phyloP scores from a whole-genome alignment of 1,139 yeast genomes.

The Candida mesenterica region DNA sequence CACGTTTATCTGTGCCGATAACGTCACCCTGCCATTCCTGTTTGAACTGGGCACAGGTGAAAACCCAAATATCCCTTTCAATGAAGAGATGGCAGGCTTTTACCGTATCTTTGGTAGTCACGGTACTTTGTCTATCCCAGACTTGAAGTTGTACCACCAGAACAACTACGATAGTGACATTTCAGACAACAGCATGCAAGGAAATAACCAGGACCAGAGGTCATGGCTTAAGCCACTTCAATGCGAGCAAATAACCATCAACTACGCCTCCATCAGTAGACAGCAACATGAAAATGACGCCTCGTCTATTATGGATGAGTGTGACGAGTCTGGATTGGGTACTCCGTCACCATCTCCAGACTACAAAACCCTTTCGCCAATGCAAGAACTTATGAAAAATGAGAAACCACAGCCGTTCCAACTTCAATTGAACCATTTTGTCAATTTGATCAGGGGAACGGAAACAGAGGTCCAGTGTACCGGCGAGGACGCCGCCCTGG shows the following conservation, averaged over 20 bases:
- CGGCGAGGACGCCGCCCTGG: conserved; percentile 42
- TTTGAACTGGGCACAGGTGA: conserved; percentile 46
- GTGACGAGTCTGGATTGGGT: conserved; percentile 9
- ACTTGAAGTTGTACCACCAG: conserved; percentile 37
- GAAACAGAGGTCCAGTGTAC: conserved; percentile 35
- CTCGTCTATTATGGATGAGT: conserved; percentile 9
- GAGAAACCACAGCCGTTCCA: conserved; percentile 38
- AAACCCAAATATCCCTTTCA: conserved; percentile 39
- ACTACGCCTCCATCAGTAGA: conserved; percentile 13
- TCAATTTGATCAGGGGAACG: conserved; percentile 32
- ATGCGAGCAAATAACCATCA: conserved; percentile 23
- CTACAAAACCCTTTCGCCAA: conserved; percentile 19
- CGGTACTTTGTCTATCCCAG: conserved; percentile 44
- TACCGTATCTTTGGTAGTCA: conserved; percentile 41
- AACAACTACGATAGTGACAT: conserved; percentile 2
- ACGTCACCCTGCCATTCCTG: conserved; percentile 41
- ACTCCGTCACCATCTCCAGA: conserved; percentile 30
- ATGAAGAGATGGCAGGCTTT: conserved; percentile 33
- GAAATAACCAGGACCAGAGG: conserved; percentile 13
- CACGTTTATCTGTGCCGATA: conserved; percentile 43
- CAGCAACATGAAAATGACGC: conserved; percentile 10
- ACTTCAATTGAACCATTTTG: conserved; percentile 38
- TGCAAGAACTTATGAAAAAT: conserved; percentile 11
- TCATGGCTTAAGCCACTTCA: conserved; percentile 37
- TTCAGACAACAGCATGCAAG: conserved; percentile 13